Percentiles rank a stretch among this genome's conserved stretches.
These are phyloP conservation scores for Phytopythium chamaehyphon DNA, from an alignment of 352 stramenopile genomes.

Conservation along the genomic window DNA sequence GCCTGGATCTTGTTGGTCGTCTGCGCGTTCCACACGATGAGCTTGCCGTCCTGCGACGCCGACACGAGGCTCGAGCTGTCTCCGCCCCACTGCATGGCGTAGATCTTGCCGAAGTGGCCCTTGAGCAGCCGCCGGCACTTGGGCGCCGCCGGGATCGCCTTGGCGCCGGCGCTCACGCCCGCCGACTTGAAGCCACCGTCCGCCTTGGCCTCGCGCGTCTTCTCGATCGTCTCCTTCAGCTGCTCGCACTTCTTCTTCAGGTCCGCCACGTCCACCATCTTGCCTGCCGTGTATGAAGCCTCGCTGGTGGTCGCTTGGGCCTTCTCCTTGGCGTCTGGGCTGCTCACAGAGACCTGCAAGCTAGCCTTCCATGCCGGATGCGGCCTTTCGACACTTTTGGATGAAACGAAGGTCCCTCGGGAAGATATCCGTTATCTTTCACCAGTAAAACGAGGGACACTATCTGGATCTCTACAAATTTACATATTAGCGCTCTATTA, in stretches of 20 bases:
- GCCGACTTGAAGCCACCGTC: conserved; percentile 75
- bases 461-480: no score
- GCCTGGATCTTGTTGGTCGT: conserved; percentile 97
- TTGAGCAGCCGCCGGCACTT: conserved; percentile 95
- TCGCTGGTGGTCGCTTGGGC: no score
- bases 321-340: no score
- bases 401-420: no score
- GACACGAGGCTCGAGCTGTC: conserved; percentile 90
- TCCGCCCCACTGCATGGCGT: conserved; percentile 97
- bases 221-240: conserved; percentile 86
- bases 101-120: conserved; percentile 99
- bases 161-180: conserved; percentile 54
- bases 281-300: no score
- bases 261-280: conserved; percentile 68
- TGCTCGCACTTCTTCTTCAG: conserved; percentile 88
- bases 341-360: no score
- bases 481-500: no score
- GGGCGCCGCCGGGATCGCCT: conserved; percentile 75
- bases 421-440: no score
- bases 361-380: no score
- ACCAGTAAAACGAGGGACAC: no score
- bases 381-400: no score
- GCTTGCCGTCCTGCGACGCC: conserved; percentile 97
- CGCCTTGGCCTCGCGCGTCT: conserved; percentile 70
- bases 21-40: conserved; percentile 98